Conservation (phyloP, 768 basidiomycete species). For the Vararia minispora region DNA sequence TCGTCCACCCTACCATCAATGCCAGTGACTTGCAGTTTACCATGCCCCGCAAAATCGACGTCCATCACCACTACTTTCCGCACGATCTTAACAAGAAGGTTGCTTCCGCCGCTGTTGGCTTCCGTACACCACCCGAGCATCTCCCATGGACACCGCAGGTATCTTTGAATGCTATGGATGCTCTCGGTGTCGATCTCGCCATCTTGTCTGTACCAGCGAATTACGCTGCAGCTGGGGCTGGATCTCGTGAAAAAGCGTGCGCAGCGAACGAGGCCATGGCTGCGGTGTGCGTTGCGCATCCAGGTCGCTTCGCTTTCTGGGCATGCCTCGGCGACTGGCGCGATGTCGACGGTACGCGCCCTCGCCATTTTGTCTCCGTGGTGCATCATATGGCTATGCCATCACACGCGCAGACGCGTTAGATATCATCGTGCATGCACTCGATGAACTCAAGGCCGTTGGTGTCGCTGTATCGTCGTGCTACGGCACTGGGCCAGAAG, state of each 20-base stretch:
- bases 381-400: not conserved
- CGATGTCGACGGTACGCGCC: constrained; percentile 42
- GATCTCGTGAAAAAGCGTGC: constrained; percentile 30
- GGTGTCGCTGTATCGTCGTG: constrained; percentile 60
- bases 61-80: constrained; percentile 74
- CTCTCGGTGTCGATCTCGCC: constrained; percentile 41
- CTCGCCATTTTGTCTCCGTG: not conserved
- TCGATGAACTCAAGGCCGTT: constrained; percentile 51
- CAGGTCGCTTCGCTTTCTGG: constrained; percentile 58
- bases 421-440: constrained; percentile 45
- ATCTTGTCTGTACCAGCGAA: constrained; percentile 58
- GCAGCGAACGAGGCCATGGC: constrained; percentile 37
- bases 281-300: constrained; percentile 35
- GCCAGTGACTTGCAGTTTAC: too few relatives aligned
- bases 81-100: constrained; percentile 33
- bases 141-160: constrained; percentile 52
- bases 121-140: constrained; percentile 50
- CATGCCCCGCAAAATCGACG: too few relatives aligned
- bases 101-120: constrained; percentile 39
- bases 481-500: constrained; percentile 42
- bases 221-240: constrained; percentile 28
- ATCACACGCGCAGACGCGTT: constrained; percentile 34
- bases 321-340: constrained; percentile 51
- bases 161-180: constrained; percentile 56
- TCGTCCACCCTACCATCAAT: too few relatives aligned